These are phyloP conservation scores for Dactylis glomerata DNA, from an alignment of 176 grass and related monocot genomes.

Conservation along the genomic window DNA sequence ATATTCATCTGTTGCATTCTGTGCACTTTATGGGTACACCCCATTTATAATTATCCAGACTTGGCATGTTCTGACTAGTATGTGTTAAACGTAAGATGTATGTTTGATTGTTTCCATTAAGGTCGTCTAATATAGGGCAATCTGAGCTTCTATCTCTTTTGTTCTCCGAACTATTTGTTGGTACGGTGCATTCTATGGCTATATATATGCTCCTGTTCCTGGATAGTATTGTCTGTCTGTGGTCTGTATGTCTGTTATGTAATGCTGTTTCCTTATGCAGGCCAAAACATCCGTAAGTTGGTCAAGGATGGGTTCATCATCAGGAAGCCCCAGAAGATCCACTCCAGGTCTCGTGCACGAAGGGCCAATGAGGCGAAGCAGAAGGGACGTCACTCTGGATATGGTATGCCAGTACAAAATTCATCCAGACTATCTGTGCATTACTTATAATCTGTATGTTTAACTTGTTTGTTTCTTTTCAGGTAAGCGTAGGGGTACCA, in stretches of 20 bases:
- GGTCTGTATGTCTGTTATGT: not conserved
- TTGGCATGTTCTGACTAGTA: not conserved
- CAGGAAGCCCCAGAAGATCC: constrained; percentile 73
- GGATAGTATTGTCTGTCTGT: not conserved
- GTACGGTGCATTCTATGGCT: not conserved
- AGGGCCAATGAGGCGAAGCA: constrained; percentile 69
- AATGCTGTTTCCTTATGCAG: constrained; percentile 15
- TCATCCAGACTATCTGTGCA: not conserved
- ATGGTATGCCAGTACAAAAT: constrained; percentile 28
- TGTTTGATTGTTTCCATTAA: not conserved
- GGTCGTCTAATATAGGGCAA: not conserved
- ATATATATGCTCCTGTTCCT: not conserved
- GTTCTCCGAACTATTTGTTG: not conserved
- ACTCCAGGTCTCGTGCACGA: constrained; percentile 61
- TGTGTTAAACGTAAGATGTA: not conserved
- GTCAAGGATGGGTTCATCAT: constrained; percentile 75
- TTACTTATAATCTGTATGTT: not conserved
- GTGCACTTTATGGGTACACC: not conserved
- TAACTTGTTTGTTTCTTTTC: not conserved
- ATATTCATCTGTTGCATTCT: not conserved
- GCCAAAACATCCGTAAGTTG: constrained; percentile 67
- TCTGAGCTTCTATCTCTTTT: not conserved
- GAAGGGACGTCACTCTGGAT: constrained; percentile 68
- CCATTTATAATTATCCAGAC: not conserved
- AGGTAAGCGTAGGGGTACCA: constrained; percentile 76